Conservation (phyloP, 257 asterid species). For the Galeopsis tetrahit region DNA sequence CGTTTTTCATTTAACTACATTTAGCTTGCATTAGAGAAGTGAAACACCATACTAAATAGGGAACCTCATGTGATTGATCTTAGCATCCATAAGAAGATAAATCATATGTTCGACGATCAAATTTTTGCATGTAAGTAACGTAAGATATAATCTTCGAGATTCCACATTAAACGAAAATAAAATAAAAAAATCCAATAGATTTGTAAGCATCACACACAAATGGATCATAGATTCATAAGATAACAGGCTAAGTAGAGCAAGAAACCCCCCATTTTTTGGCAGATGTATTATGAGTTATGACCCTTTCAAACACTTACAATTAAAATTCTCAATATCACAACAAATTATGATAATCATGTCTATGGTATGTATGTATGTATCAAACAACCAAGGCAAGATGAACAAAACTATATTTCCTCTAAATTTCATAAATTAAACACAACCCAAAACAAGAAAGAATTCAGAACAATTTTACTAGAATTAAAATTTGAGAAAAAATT, state of each 20-base stretch:
- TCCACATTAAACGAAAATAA: not conserved
- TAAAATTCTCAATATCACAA: slow-evolving; percentile 9
- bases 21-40: not conserved
- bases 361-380: not conserved
- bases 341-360: not conserved
- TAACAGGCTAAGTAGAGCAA: not conserved
- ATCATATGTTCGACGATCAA: not conserved
- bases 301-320: not conserved
- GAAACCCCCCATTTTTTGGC: too few species aligned
- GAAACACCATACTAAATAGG: not conserved
- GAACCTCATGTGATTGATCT: not conserved
- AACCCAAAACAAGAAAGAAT: slow-evolving; percentile 6
- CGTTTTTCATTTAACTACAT: not conserved
- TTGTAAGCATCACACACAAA: not conserved
- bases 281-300: not conserved
- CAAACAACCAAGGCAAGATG: not conserved
- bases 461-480: not conserved
- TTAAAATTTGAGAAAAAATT: not conserved
- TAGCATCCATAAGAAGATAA: not conserved
- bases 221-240: not conserved
- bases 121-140: not conserved
- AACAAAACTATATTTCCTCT: not conserved
- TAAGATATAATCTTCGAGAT: not conserved
- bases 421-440: not conserved
- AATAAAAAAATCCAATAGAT: not conserved